Conservation (phyloP, 2,329 filamentous ascomycete genomes). For the Cladosporium halotolerans region DNA sequence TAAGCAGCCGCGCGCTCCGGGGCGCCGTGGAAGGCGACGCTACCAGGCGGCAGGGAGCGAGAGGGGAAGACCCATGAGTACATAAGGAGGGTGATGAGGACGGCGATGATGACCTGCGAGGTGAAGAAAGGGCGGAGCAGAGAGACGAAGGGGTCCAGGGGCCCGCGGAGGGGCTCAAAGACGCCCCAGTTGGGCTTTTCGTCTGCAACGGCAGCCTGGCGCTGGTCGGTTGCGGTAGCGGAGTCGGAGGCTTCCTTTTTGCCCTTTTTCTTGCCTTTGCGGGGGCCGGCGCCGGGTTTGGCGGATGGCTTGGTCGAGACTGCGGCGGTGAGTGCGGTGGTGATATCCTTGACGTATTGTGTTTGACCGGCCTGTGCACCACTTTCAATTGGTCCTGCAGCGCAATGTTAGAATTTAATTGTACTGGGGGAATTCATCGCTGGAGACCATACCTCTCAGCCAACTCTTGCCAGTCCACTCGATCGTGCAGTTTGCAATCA, state of each 20-base stretch:
- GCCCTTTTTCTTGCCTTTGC: conserved; percentile 44
- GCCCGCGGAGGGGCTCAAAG: conserved; percentile 67
- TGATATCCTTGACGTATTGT: conserved; percentile 73
- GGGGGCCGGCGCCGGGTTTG: conserved; percentile 36
- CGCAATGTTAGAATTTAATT: conserved; percentile 13
- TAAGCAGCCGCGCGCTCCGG: conserved; percentile 74
- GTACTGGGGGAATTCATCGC: not conserved
- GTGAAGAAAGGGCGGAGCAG: conserved; percentile 66
- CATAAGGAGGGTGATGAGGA: conserved; percentile 67
- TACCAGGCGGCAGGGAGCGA: conserved; percentile 19
- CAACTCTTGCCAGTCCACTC: conserved; percentile 98
- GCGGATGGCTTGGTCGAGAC: conserved; percentile 60
- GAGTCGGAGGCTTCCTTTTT: conserved; percentile 49
- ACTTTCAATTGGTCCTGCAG: conserved; percentile 84
- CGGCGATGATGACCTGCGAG: conserved; percentile 68
- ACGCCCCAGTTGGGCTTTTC: conserved; percentile 61
- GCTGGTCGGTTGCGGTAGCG: conserved; percentile 34
- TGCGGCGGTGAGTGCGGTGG: conserved; percentile 65
- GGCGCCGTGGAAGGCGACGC: conserved; percentile 34
- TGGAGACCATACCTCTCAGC: conserved; percentile 67
- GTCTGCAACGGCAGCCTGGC: conserved; percentile 30
- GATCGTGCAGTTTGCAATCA: conserved; percentile 82
- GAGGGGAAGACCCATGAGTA: conserved; percentile 55
- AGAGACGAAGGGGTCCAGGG: conserved; percentile 64
- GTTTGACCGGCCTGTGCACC: conserved; percentile 85